Evolutionary conservation across 192 early-diverging fungal species (phyloP).

Genomic region (Mortierella claussenii): DNA sequence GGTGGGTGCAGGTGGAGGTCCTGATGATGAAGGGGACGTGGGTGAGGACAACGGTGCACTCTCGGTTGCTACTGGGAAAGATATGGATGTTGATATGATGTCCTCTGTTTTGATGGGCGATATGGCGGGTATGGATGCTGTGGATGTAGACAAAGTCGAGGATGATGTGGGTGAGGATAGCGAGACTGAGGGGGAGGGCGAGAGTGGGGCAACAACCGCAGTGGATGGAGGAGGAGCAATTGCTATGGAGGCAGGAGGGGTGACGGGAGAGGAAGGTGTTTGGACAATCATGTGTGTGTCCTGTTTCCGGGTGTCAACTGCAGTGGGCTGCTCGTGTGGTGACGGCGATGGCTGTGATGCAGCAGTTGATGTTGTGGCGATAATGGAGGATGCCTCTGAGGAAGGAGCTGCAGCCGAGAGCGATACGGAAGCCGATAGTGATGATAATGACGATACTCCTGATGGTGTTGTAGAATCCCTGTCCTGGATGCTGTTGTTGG

Average conservation of each 20-base stretch:
- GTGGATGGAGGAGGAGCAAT: background rate
- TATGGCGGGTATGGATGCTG: background rate
- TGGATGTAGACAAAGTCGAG: background rate
- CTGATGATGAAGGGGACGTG: background rate
- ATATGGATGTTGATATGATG: background rate
- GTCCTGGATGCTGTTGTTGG: background rate
- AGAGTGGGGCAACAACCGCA: conserved; percentile 9
- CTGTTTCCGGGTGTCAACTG: background rate
- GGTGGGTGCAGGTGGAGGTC: conserved; percentile 1
- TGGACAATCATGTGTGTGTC: conserved; percentile 3
- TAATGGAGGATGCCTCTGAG: conserved; percentile 7
- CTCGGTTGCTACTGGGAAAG: background rate
- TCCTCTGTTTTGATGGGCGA: conserved; percentile 3
- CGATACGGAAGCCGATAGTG: conserved; percentile 13
- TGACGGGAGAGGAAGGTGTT: conserved; percentile 1
- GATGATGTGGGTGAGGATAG: conserved; percentile 16
- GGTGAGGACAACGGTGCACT: background rate
- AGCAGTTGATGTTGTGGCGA: conserved; percentile 13
- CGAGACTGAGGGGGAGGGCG: conserved; percentile 21
- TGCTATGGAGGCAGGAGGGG: background rate
- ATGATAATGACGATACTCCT: background rate
- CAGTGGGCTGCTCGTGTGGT: background rate
- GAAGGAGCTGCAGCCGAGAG: conserved; percentile 17
- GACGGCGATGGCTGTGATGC: too few relatives aligned
- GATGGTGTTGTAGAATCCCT: background rate